These are phyloP conservation scores for Emericellopsis cladophorae DNA, from an alignment of 2,329 filamentous ascomycete species.

Conservation along the genomic window DNA sequence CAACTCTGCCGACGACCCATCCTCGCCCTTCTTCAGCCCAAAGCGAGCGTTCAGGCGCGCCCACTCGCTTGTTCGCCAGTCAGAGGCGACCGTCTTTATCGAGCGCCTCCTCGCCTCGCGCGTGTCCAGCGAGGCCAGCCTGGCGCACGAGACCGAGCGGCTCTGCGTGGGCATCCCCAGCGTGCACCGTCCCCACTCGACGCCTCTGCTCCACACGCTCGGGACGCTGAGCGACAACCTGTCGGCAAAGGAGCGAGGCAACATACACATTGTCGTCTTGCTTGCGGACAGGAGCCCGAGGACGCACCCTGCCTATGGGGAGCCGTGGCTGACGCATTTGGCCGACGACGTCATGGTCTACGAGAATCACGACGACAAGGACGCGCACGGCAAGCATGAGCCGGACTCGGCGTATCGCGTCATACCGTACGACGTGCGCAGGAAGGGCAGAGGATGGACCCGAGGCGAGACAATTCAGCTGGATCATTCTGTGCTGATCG, in stretches of 20 bases:
- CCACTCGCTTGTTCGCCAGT: slow-evolving; percentile 12
- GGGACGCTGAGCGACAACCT: slow-evolving; percentile 18
- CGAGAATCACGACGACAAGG: slow-evolving; percentile 4
- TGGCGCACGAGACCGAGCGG: slow-evolving; percentile 3
- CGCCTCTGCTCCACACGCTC: slow-evolving; percentile 15
- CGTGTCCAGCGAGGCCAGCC: slow-evolving; percentile 1
- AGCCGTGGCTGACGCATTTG: slow-evolving; percentile 16
- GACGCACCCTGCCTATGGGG: slow-evolving; percentile 15
- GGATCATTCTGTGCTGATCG: slow-evolving; percentile 19
- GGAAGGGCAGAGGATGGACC: slow-evolving; percentile 11
- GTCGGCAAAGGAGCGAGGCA: slow-evolving; percentile 14
- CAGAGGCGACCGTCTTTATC: slow-evolving; percentile 13
- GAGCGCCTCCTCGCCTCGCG: background rate
- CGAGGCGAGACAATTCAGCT: slow-evolving; percentile 19
- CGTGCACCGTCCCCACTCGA: slow-evolving; percentile 16
- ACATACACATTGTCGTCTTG: slow-evolving; percentile 18
- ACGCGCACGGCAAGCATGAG: slow-evolving; percentile 1
- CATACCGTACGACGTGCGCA: slow-evolving; percentile 11
- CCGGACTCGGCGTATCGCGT: slow-evolving; percentile 5
- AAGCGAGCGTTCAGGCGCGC: slow-evolving; percentile 12
- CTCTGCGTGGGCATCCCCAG: slow-evolving; percentile 21
- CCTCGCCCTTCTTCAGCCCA: slow-evolving; percentile 18
- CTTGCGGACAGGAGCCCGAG: slow-evolving; percentile 19
- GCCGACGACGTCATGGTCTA: slow-evolving; percentile 21
- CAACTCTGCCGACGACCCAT: slow-evolving; percentile 19